Conservation (phyloP, 2,329 filamentous ascomycete genomes). For the Arthroderma sp. region DNA sequence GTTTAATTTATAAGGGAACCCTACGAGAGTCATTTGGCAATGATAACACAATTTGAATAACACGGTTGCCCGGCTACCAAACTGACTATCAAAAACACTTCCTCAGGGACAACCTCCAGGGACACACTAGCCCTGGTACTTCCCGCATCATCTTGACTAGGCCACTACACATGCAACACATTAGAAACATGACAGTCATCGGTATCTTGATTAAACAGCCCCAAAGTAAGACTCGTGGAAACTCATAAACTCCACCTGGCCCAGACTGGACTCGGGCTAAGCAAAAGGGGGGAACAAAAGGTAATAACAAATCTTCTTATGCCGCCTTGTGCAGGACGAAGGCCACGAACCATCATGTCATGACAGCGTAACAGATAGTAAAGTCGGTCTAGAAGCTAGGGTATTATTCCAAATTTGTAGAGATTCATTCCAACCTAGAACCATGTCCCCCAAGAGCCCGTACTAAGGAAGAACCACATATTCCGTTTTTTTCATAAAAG, state of each 20-base stretch:
- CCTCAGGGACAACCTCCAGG: background rate
- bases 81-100: background rate
- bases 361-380: background rate
- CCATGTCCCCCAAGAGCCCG: background rate
- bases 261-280: too few relatives aligned
- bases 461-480: background rate
- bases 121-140: too few relatives aligned
- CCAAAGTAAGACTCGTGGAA: background rate
- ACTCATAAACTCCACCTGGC: background rate
- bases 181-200: background rate
- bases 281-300: background rate
- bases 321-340: background rate
- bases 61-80: background rate
- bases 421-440: background rate
- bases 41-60: background rate
- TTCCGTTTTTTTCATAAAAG: background rate
- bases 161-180: background rate
- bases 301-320: background rate
- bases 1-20: background rate
- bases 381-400: background rate
- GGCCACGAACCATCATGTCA: background rate
- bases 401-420: background rate
- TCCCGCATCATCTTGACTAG: background rate
- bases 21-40: background rate
- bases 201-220: background rate